These are phyloP conservation scores for Paecilomyces fulvus DNA, from an alignment of 2,329 filamentous ascomycete genomes.

Conservation along the genomic window DNA sequence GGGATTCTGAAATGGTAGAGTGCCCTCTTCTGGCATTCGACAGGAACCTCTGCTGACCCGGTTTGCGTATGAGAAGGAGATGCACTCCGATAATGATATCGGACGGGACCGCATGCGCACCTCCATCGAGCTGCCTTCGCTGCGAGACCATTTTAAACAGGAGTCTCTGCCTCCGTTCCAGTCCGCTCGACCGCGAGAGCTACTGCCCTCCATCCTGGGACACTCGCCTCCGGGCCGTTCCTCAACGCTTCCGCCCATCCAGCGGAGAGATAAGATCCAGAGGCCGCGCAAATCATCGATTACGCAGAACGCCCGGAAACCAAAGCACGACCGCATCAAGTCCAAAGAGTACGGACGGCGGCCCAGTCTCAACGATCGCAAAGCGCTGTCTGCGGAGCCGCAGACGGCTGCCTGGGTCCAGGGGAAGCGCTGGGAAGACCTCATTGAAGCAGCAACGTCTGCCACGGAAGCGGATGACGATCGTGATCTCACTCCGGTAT, in stretches of 20 bases:
- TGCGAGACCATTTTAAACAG: conserved; percentile 61
- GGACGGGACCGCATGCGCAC: conserved; percentile 53
- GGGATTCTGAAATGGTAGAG: conserved; percentile 69
- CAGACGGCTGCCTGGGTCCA: conserved; percentile 60
- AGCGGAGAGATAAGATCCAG: conserved; percentile 61
- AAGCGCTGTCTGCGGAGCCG: conserved; percentile 80
- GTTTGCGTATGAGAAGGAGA: conserved; percentile 48
- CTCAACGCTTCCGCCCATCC: conserved; percentile 76
- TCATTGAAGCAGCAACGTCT: conserved; percentile 89
- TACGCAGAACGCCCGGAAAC: conserved; percentile 65
- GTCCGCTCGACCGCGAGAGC: conserved; percentile 56
- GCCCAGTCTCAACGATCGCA: conserved; percentile 65
- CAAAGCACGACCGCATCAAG: conserved; percentile 71
- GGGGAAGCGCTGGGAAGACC: conserved; percentile 90
- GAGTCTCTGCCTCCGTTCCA: conserved; percentile 61
- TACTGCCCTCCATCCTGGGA: conserved; percentile 70
- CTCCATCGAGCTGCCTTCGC: conserved; percentile 64
- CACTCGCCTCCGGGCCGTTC: conserved; percentile 80
- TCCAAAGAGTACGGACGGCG: conserved; percentile 68
- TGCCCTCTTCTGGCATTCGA: conserved; percentile 9
- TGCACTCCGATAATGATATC: conserved; percentile 62
- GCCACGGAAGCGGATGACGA: conserved; percentile 87
- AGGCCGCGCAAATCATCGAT: conserved; percentile 80
- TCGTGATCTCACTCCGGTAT: conserved; percentile 74
- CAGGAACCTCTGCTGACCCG: conserved; percentile 7